Conservation (phyloP, 352 stramenopile genomes). For the Achlya hypogyna region DNA sequence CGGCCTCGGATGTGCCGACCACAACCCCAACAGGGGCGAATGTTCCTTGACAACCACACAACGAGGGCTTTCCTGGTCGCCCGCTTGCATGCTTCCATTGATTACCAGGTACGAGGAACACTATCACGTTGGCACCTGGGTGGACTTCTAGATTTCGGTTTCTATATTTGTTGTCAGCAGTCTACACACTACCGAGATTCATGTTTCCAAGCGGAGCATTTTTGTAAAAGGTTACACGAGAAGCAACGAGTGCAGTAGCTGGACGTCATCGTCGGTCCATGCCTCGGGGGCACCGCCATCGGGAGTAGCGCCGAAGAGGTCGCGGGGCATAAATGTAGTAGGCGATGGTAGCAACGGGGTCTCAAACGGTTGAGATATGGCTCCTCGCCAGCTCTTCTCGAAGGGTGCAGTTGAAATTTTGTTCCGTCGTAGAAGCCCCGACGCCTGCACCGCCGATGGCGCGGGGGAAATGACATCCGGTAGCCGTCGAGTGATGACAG, state of each 20-base stretch:
- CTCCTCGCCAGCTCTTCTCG: no score
- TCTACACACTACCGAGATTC: neutral
- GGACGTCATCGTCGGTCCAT: conserved; percentile 75
- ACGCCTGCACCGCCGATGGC: conserved; percentile 26
- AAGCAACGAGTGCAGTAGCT: conserved; percentile 66
- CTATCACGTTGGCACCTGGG: neutral
- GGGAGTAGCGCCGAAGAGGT: conserved; percentile 33
- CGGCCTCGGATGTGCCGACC: no score
- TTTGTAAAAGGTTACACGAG: conserved; percentile 32
- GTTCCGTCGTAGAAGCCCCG: conserved; percentile 1
- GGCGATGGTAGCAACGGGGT: neutral
- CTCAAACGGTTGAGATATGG: no score
- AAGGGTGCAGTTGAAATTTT: neutral
- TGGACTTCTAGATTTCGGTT: neutral
- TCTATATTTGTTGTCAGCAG: neutral
- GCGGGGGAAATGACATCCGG: conserved; percentile 42
- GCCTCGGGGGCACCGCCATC: conserved; percentile 38
- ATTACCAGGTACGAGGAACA: no score
- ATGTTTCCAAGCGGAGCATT: neutral
- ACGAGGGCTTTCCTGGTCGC: no score
- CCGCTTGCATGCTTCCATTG: no score
- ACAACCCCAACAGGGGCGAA: no score
- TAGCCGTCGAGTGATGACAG: conserved; percentile 44
- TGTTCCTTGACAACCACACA: no score
- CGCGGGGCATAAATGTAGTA: neutral